Evolutionary conservation across 2,329 filamentous ascomycete species (phyloP), one percentile per base, ranked within the genome.

Genomic region (Dothistroma septosporum): DNA sequence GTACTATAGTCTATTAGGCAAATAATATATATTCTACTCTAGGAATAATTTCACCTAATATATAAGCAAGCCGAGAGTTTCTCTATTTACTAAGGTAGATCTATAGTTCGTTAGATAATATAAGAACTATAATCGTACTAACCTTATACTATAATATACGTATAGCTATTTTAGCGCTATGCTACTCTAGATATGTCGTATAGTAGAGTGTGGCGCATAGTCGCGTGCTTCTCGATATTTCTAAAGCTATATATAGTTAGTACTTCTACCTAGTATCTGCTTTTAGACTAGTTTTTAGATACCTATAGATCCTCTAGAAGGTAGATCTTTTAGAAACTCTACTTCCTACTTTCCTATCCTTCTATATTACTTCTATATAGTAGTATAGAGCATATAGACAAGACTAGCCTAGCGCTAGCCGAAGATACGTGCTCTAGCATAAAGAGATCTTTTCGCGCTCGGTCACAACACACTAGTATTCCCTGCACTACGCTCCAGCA

Each of bases 401-500:
- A 49, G 44, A 41, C 55, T 28, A 57, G 55, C 44, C 44, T 33
- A 22, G 55, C 55, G 41, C 44, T 57, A 31, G 55, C 55, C 10
- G 55, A 48, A 57, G 41, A 48, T 49, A 28, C 44, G 21, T 57
- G 44, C 55, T 57, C 55, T 33, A n/a, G 44, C 44, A 21, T 49
- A 47, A 24, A 10, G 37, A 57, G 55, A 28, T 57, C 55, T 49
- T 57, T 57, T 33, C 55, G 55, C 12, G 49, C 50, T 62, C 41
- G 44, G n/a, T 49, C 24, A 22, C 22, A 35, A 9, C 41, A 49
- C n/a, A 57, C 24, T 33, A 57, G 35, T 49, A 10, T 67, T 50
- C 58, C 64, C 50, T 60, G 59, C 44, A 58, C 67, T 28, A 67
- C 66, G 52, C 66, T 69, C 57, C 41, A 64, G 41, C 32, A 62